phyloP scores from a whole-genome alignment of 2,329 filamentous ascomycete species.

The Pseudomassariella vexata region DNA sequence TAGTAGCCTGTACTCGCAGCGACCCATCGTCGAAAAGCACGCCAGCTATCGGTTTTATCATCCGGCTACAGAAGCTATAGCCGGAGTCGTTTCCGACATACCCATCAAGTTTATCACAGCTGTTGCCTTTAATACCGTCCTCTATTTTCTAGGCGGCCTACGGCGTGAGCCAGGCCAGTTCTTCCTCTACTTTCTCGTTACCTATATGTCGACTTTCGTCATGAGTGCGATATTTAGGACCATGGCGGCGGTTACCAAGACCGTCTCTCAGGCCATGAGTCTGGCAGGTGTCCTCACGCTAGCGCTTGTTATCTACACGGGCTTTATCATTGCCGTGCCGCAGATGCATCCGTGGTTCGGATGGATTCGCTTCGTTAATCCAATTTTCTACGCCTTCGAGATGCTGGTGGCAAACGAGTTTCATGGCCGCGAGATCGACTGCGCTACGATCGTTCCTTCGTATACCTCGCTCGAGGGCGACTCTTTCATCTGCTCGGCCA shows the following conservation, averaged over 20 bases:
- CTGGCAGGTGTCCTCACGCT: conserved; percentile 50
- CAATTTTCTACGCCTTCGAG: conserved; percentile 70
- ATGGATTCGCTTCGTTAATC: conserved; percentile 73
- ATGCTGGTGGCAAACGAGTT: conserved; percentile 70
- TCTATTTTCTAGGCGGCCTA: conserved; percentile 53
- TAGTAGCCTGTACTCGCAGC: conserved; percentile 34
- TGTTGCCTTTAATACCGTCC: conserved; percentile 45
- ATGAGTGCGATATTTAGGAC: conserved; percentile 76
- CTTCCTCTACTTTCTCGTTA: conserved; percentile 71
- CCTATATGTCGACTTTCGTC: conserved; percentile 60
- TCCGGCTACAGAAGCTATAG: conserved; percentile 12
- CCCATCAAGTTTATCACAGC: conserved; percentile 49
- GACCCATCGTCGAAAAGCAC: conserved; percentile 82
- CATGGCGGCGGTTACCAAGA: conserved; percentile 64
- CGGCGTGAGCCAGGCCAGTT: conserved; percentile 58
- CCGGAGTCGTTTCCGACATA: conserved; percentile 10
- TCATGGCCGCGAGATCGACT: conserved; percentile 49
- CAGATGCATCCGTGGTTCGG: conserved; percentile 68
- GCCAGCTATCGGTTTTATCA: conserved; percentile 60
- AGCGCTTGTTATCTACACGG: conserved; percentile 55
- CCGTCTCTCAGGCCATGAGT: conserved; percentile 52
- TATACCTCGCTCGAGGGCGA: conserved; percentile 37
- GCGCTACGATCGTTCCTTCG: conserved; percentile 42
- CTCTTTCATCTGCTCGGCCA: conserved; percentile 46
- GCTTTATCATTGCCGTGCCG: conserved; percentile 43